Base-by-base conservation (phyloP, 306 rosid species). In the Vigna hirtella region DNA sequence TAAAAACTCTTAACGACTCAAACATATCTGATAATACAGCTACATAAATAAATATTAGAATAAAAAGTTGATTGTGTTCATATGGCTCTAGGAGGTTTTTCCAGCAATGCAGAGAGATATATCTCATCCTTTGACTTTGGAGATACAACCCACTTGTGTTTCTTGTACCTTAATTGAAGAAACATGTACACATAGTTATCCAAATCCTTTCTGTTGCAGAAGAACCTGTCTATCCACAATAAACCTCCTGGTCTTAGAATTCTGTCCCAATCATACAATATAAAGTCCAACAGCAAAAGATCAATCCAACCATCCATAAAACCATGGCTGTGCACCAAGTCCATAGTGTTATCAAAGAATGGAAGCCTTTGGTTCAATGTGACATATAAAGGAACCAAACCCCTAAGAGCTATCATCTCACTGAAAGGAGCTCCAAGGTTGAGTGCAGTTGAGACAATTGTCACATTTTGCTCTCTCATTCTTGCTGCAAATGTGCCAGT, bases 351-450 rank as follows among this genome's bases (percentile, higher is more conserved):
- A 70, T 95, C 99, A 64, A 93, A 93, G 43, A 95, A 87, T 17
- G 97, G 98, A 20, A 93, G 90, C 40, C 97, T 81, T 70, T 93
- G 98, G 56, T 91, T 90, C 76, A 93, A 18, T 83, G 98, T 89
- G 48, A 89, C 77, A 73, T 91, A 83, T 16, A 95, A 67, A 47
- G 99, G 98, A 73, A 95, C 17, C 86, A 95, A 83, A 55, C 99
- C 99, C 80, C 99, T 87, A 0, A 91, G 81, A 30, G 99, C 96
- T 66, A 95, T 93, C 77, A 86, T 85, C 82, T 95, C 99, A 69
- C 83, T 95, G 87, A 93, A 95, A 42, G 99, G 99, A 66, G 97
- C 98, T n/a, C 97, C 96, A 61, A 93, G 86, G 79, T 95, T 95
- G 10, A 93, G 67, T 32, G 99, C 99, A 9, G 96, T 90, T 52